Evolutionary conservation across 1,284 basidiomycete genomes (phyloP), one percentile per base, ranked within the genome.

Genomic region (Rhodotorula sp.): DNA sequence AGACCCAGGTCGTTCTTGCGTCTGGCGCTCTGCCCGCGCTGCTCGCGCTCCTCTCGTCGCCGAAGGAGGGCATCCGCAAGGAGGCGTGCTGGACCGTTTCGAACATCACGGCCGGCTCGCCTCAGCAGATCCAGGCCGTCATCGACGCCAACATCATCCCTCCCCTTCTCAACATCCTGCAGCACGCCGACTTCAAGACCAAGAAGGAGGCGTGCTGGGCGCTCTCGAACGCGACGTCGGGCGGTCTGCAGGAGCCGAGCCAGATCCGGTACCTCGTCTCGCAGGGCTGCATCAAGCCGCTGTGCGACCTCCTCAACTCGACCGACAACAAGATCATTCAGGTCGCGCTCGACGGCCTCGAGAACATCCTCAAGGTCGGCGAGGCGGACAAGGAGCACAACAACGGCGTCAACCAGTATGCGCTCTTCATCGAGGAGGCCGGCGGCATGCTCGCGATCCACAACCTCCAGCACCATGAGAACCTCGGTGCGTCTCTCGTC

Each of bases 281-380:
- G 39, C 96, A 99, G 82, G 97, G 97, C 57, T 97, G 95, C 85
- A 97, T 99, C 85, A 97, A 97, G 84, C 97, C 97, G 34, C 86
- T 99, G 65, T 99, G 97, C 81, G 96, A 99, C 80, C 85, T 99
- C 57, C 86, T 99, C 67, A 90, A 89, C 58, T 95, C 94, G 85
- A 95, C 98, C 92, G 97, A 99, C 85, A 99, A 99, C 88, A 99
- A 99, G 86, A 97, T 99, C 80, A 99, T 99, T 79, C 97, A 99
- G 84, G 94, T 97, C 51, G 85, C 86, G n/a, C 88, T 99, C 57
- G 96, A 99, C 81, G 97, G 97, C 69, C 87, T 99, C 63, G 97
- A 99, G 84, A 99, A 99, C 84, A 95, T 99, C 78, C 85, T 99
- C 78, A 98, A 97, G 85, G 92, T 99, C 74, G 97, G 97, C 61